These are phyloP conservation scores for Pythium diclinum DNA, from an alignment of 352 stramenopile species.

Conservation along the genomic window DNA sequence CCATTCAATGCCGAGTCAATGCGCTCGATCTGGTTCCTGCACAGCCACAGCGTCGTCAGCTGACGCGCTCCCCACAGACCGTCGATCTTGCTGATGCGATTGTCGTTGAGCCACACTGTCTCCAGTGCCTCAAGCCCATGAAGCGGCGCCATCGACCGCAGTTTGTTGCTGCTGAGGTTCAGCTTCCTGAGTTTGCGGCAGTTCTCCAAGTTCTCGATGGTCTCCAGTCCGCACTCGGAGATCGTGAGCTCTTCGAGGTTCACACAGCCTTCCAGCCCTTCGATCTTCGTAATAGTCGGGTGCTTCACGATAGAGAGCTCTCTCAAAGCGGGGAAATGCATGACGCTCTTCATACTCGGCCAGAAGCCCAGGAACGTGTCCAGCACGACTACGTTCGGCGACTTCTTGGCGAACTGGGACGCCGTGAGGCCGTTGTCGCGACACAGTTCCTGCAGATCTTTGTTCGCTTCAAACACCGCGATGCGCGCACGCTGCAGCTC, in stretches of 20 bases:
- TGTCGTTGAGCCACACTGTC: conserved; percentile 82
- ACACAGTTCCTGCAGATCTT: conserved; percentile 63
- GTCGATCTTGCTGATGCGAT: conserved; percentile 53
- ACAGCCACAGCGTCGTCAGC: conserved; percentile 69
- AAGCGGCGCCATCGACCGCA: conserved; percentile 53
- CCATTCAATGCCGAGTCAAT: conserved; percentile 65
- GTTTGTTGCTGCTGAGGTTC: conserved; percentile 73
- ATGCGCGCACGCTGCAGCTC: conserved; percentile 33
- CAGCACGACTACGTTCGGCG: conserved; percentile 35
- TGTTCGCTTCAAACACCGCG: conserved; percentile 38
- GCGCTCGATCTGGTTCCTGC: conserved; percentile 64
- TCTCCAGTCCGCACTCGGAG: conserved; percentile 57
- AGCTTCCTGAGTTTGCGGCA: conserved; percentile 56
- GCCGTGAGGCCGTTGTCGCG: conserved; percentile 57
- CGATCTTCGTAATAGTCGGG: conserved; percentile 51
- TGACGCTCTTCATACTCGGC: conserved; percentile 60
- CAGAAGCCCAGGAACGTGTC: conserved; percentile 84
- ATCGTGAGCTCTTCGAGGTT: conserved; percentile 65
- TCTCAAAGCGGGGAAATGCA: conserved; percentile 55
- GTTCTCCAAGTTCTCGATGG: conserved; percentile 40
- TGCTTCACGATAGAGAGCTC: conserved; percentile 80
- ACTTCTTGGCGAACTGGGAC: conserved; percentile 52
- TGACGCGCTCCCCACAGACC: conserved; percentile 50
- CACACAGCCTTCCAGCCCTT: conserved; percentile 47
- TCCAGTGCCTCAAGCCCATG: conserved; percentile 58